These are phyloP conservation scores for Dipteronia dyeriana DNA, from an alignment of 345 rosid species.

Conservation along the genomic window DNA sequence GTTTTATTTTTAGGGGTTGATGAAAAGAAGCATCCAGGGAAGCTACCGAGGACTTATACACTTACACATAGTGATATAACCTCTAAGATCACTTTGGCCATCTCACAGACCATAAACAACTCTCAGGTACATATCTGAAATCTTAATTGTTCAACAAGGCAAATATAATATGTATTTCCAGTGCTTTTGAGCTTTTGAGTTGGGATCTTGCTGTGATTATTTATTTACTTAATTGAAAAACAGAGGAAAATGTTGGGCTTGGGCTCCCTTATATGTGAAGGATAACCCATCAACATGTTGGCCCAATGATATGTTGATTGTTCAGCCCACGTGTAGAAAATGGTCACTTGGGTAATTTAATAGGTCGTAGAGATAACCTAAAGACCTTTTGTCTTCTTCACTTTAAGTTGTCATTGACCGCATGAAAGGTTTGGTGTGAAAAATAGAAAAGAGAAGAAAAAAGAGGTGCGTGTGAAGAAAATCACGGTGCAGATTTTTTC, in stretches of 20 bases:
- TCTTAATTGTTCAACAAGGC: not conserved
- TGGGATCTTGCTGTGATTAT: not conserved
- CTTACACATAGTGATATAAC: slow-evolving; percentile 92
- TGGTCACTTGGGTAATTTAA: too few relatives aligned
- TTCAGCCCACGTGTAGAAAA: too few relatives aligned
- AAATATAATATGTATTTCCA: not conserved
- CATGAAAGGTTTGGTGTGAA: too few relatives aligned
- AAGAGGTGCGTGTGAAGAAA: too few relatives aligned
- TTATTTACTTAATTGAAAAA: not conserved
- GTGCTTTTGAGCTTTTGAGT: not conserved
- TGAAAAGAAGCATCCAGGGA: slow-evolving; percentile 87
- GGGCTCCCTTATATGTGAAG: too few relatives aligned
- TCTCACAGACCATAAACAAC: slow-evolving; percentile 87
- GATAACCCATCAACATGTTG: too few relatives aligned
- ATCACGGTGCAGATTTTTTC: too few relatives aligned
- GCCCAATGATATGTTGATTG: too few relatives aligned
- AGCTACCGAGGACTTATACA: slow-evolving; percentile 89
- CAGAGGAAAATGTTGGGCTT: slow-evolving; percentile 16
- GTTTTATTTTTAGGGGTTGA: slow-evolving; percentile 87
- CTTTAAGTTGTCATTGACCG: too few relatives aligned
- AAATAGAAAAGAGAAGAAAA: too few relatives aligned
- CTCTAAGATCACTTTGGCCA: slow-evolving; percentile 79
- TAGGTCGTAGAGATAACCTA: too few relatives aligned
- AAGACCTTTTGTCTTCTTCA: too few relatives aligned
- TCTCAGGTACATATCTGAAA: slow-evolving; percentile 58